Evolutionary conservation across 2,329 filamentous ascomycete genomes (phyloP), one percentile per base, ranked within the genome.

Genomic region (Fusarium odoratissimum): DNA sequence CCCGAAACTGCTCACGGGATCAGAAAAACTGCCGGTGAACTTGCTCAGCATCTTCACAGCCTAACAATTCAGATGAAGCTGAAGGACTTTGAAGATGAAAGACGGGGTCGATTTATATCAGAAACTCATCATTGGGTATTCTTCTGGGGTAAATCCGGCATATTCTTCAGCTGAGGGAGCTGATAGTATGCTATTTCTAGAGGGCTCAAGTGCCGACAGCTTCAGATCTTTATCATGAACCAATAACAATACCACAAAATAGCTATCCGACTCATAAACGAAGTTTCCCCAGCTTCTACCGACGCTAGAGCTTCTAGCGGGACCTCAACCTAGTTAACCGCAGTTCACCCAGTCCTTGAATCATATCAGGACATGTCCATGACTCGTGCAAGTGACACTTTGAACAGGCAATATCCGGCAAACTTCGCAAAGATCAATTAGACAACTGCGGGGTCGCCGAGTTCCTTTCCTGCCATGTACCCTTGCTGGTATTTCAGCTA

Each of bases 311-410:
- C 5, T 1, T 8, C 3, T 9, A 33, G 14, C 57, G 37, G 57
- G n/a, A 30, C 13, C 21, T 55, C n/a, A 33, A 13, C 57, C 57
- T 37, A 41, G 46, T n/a, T 42, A 35, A 21, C 57, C 57, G 46
- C 1, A 28, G 37, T 41, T 60, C 37, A 55, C 10, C 57, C 57
- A 2, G 33, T 1, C 1, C 5, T 28, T 33, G 23, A 52, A 38
- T 31, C 58, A 30, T 5, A 17, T 38, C 21, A 35, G 48, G 16
- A 25, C n/a, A 23, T 11, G 48, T 28, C 2, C 13, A 37, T 62
- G 59, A 62, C 59, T 62, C 59, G 59, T 12, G 25, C 31, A 41
- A n/a, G 38, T 37, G 31, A 57, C 51, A n/a, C 59, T 33, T 62
- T 33, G 59, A 17, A 30, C n/a, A 38, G 25, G 33, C n/a, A 25